Conservation (phyloP, 192 early-diverging fungal genomes). For the Coemansia sp. region DNA sequence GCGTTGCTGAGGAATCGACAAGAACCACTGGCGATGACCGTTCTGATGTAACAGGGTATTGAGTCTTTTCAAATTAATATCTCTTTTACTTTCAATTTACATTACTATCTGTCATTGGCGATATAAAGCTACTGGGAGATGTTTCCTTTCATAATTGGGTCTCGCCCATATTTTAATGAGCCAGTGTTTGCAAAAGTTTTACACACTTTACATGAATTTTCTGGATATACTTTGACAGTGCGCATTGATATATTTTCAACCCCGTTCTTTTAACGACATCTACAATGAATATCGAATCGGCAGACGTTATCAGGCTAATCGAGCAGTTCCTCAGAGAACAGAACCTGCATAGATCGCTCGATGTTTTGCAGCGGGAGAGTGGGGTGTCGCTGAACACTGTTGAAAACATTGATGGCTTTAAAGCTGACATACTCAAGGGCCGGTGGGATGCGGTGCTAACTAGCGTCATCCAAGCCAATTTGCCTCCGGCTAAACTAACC, state of each 20-base stretch:
- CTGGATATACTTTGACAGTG: too few relatives aligned
- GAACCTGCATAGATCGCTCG: constrained; percentile 76
- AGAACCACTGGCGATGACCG: background rate
- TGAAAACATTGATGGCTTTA: constrained; percentile 75
- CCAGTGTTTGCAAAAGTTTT: too few relatives aligned
- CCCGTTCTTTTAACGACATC: too few relatives aligned
- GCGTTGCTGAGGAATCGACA: constrained; percentile 19
- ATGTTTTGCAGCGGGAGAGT: constrained; percentile 80
- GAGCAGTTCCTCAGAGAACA: constrained; percentile 92
- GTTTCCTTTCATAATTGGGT: too few relatives aligned
- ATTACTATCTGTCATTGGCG: too few relatives aligned
- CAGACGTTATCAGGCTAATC: constrained; percentile 84
- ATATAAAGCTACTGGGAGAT: too few relatives aligned
- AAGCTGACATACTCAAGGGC: constrained; percentile 72
- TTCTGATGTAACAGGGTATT: background rate
- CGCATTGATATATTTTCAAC: too few relatives aligned
- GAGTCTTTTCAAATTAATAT: background rate
- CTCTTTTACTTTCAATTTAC: too few relatives aligned
- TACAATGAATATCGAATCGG: constrained; percentile 50
- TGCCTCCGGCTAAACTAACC: constrained; percentile 57
- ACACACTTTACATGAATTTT: too few relatives aligned
- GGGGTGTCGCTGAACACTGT: constrained; percentile 81
- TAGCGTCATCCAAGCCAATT: constrained; percentile 58
- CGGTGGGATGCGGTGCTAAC: constrained; percentile 85
- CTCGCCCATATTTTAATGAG: too few relatives aligned